Base-by-base conservation (phyloP, 2,329 filamentous ascomycete genomes). In the Aspergillus nomiae region DNA sequence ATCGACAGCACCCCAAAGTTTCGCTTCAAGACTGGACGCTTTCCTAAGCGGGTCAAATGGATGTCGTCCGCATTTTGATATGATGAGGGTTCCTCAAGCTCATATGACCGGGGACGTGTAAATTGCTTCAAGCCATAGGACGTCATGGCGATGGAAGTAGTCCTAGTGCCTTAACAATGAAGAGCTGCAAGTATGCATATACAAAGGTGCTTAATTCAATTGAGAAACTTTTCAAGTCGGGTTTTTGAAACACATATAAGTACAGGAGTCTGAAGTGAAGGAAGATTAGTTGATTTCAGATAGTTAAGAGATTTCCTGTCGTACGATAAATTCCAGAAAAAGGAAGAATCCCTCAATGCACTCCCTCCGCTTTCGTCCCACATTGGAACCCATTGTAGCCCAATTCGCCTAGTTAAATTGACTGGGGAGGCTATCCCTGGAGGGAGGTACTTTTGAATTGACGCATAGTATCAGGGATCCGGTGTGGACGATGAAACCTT, bases 1-100 rank as follows among this genome's bases (percentile, higher is more conserved):
- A 78, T 79, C 3, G 77, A 79, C 57, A 80, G 66, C 59, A 79
- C 72, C 8, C 77, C 73, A 57, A 79, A 80, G 58, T 78, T 78
- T 56, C 78, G 73, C 77, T 80, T 78, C 64, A 85, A 75, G 53
- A 84, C 81, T 59, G 84, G 82, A 24, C 76, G 74, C 72, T 84
- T 85, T 48, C 83, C 83, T 77, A 85, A 77, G 24, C 83, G 79
- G 34, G 76, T 74, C 80, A 85, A 82, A 61, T 85, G 78, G 38
- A 69, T 70, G 26, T 78, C 75, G 68, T 83, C 82, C 38, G 70
- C 61, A 26, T 70, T 65, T 16, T 68, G 71, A 28, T 56, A 66
- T 19, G 68, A 63, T 12, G 58, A 32, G 14, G 38, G 48, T 10
- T 45, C 63, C 48, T 61, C 58, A 7, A 70, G 50, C 60, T 69